Evolutionary conservation across 2,329 filamentous ascomycete genomes (phyloP), one percentile per base, ranked within the genome.

Genomic region (Sporothrix pseudoabietina): DNA sequence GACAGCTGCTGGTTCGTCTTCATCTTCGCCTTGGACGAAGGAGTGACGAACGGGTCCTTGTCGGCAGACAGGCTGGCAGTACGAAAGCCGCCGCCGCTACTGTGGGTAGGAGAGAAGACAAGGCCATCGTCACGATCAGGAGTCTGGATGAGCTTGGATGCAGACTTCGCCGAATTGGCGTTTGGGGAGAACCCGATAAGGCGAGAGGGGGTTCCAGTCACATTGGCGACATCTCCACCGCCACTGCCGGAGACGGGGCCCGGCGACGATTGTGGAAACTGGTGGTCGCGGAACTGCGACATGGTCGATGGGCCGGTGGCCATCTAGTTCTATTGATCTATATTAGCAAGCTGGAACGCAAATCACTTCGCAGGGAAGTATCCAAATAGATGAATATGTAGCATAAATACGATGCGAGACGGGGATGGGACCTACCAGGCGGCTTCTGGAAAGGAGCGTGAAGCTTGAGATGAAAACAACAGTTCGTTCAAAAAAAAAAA

Each of bases 171-270:
- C 16, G 85, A 84, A 70, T 80, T 80, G 55, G 88, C 87, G 19
- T 88, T 87, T 0, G 90, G 89, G 4, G 90, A 92, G 78, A 91
- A 91, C 6, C 86, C 82, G 5, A 89, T 90, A 57, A 90, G 76
- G 69, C 86, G 87, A 8, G 90, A 91, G 74, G 90, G 90, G 6
- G 91, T 92, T 19, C 86, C 87, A 76, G 22, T 54, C 0, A 71
- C n/a, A n/a, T 52, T 74, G 6, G 22, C 26, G 26, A 65, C 9
- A 8, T 76, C 75, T 4, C 47, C 35, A 39, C n/a, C 55, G 1
- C 52, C 26, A 3, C 72, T 75, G 2, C 72, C 76, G 2, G 74
- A 54, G 39, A 86, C 87, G 0, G 87, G 88, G 73, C 82, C 83
- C 61, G 87, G 86, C 3, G 87, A 88, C 44, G 83, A 82, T 76